Conservation (phyloP, 768 basidiomycete species). For the Boletellus ananiceps region DNA sequence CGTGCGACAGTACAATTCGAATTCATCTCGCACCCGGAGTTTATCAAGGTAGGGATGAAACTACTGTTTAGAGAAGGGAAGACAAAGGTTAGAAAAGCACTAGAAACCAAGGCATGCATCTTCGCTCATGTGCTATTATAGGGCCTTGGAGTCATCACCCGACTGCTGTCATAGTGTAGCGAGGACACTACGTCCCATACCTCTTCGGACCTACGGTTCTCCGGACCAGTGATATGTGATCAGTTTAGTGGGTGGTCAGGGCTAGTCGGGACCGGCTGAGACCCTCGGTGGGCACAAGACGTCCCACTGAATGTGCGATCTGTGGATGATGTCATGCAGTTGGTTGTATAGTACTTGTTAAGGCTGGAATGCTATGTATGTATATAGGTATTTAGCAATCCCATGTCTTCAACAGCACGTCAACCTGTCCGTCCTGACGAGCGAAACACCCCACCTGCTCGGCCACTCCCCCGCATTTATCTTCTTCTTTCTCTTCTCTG, state of each 20-base stretch:
- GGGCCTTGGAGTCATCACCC: slow-evolving; percentile 77
- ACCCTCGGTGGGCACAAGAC: not conserved
- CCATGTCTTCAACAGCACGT: slow-evolving; percentile 22
- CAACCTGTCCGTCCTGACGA: slow-evolving; percentile 21
- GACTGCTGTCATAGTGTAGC: slow-evolving; percentile 39
- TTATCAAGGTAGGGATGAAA: slow-evolving; percentile 90
- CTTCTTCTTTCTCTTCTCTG: slow-evolving; percentile 35
- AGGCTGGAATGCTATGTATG: slow-evolving; percentile 22
- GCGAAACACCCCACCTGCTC: slow-evolving; percentile 13
- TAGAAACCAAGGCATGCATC: not conserved
- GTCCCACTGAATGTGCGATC: not conserved
- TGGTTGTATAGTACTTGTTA: too few species aligned
- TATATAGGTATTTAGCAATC: not conserved
- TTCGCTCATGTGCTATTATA: slow-evolving; percentile 25
- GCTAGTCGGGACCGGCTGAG: too few species aligned
- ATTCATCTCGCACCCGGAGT: slow-evolving; percentile 90
- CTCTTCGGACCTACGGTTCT: too few species aligned
- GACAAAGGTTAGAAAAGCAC: slow-evolving; percentile 63
- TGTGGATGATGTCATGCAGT: slow-evolving; percentile 17
- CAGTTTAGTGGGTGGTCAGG: too few species aligned
- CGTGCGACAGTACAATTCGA: slow-evolving; percentile 92
- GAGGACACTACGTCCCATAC: too few species aligned
- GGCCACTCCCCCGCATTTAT: slow-evolving; percentile 25
- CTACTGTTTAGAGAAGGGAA: slow-evolving; percentile 92
- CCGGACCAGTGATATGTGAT: too few species aligned